Evolutionary conservation across 106 monocot species (phyloP).

Genomic region (Agapanthus africanus): DNA sequence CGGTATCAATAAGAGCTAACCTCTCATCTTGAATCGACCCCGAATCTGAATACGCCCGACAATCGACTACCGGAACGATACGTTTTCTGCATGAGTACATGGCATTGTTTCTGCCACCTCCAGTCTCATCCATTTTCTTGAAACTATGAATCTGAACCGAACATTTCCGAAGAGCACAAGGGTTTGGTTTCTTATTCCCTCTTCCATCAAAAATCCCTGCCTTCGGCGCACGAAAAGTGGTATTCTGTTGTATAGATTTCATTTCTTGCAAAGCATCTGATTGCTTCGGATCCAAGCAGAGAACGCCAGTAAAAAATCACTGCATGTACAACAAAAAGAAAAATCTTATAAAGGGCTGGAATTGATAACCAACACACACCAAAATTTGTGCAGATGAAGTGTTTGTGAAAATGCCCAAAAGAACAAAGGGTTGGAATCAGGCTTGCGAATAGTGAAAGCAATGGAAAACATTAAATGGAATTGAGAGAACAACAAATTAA

Average conservation of each 20-base stretch:
- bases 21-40: not conserved
- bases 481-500: too few species aligned
- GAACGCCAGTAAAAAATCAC: not conserved
- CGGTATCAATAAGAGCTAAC: not conserved
- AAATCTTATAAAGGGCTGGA: not conserved
- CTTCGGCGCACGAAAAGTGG: not conserved
- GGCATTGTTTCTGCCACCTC: not conserved
- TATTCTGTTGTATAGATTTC: not conserved
- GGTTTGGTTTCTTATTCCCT: not conserved
- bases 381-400: not conserved
- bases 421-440: too few species aligned
- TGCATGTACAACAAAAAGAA: not conserved
- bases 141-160: not conserved
- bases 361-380: not conserved
- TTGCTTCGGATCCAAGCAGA: not conserved
- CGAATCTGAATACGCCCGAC: not conserved
- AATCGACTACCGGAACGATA: not conserved
- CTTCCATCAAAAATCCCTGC: not conserved
- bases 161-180: not conserved
- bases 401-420: not conserved
- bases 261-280: not conserved
- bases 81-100: not conserved
- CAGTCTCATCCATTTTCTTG: slow-evolving; percentile 5
- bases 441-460: too few species aligned
- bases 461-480: too few species aligned